Percentiles rank a stretch among this genome's conserved stretches.
Evolutionary conservation across 345 rosid genomes (phyloP).

Genomic region (Syzygium jambos): DNA sequence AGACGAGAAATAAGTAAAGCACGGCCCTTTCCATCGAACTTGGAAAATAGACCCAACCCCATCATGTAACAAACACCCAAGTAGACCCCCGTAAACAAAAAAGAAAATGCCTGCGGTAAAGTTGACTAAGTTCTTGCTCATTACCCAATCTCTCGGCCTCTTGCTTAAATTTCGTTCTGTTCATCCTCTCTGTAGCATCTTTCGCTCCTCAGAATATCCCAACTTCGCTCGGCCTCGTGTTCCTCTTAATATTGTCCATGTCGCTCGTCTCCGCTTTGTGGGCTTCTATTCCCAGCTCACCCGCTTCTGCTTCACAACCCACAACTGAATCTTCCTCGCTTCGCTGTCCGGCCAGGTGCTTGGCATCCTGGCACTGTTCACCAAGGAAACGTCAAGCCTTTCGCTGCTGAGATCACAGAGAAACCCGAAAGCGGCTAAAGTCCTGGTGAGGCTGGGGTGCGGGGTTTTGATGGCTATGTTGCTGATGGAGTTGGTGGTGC

Average conservation of each 20-base stretch:
- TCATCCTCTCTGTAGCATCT: constrained; percentile 35
- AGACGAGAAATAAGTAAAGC: background rate
- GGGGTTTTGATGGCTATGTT: constrained; percentile 48
- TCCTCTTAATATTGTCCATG: constrained; percentile 32
- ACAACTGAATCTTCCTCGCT: constrained; percentile 34
- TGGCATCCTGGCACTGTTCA: constrained; percentile 23
- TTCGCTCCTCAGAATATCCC: constrained; percentile 53
- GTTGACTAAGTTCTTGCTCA: constrained; percentile 40
- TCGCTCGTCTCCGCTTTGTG: constrained; percentile 36
- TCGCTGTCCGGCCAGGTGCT: constrained; percentile 35
- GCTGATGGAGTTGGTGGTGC: constrained; percentile 31
- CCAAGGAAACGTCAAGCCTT: constrained; percentile 33
- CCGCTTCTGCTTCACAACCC: constrained; percentile 35
- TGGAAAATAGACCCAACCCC: too few relatives aligned
- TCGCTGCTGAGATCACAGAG: constrained; percentile 26
- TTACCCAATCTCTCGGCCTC: constrained; percentile 42
- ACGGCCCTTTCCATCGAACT: background rate
- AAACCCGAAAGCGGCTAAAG: constrained; percentile 43
- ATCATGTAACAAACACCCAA: too few relatives aligned
- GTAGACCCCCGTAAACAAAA: too few relatives aligned
- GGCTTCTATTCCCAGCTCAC: constrained; percentile 40
- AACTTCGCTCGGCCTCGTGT: constrained; percentile 34
- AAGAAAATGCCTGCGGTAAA: constrained; percentile 21
- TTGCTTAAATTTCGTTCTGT: constrained; percentile 23
- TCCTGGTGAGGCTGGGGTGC: constrained; percentile 52